phyloP scores from a whole-genome alignment of 106 monocot genomes.

The Platanthera guangdongensis region DNA sequence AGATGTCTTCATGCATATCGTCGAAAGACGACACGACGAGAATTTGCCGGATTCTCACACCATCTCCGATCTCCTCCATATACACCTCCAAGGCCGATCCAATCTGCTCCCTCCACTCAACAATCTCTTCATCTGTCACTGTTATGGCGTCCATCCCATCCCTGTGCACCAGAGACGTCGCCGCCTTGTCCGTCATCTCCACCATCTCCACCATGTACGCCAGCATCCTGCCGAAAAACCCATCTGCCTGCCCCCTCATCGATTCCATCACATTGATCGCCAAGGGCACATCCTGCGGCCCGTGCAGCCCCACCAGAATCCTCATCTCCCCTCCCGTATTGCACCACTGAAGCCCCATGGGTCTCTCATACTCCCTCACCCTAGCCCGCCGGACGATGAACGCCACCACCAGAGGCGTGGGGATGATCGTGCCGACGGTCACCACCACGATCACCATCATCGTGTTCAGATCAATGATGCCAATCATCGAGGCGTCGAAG shows the following conservation, averaged over 20 bases:
- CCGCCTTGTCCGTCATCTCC: conserved; percentile 36
- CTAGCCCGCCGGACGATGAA: conserved; percentile 25
- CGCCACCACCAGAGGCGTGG: conserved; percentile 29
- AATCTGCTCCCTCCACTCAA: conserved; percentile 32
- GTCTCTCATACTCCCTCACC: conserved; percentile 10
- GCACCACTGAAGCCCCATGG: conserved; percentile 49
- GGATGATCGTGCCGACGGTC: conserved; percentile 19
- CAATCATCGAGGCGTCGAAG: background rate
- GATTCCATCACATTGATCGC: conserved; percentile 39
- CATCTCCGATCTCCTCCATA: conserved; percentile 20
- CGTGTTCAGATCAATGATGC: conserved; percentile 14
- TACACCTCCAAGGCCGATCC: conserved; percentile 35
- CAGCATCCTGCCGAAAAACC: background rate
- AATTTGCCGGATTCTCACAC: conserved; percentile 21
- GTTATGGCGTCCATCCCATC: conserved; percentile 30
- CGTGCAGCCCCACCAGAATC: conserved; percentile 47
- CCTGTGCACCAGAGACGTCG: conserved; percentile 32
- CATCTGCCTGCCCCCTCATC: conserved; percentile 10
- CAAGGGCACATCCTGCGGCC: conserved; percentile 33
- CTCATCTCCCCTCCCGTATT: conserved; percentile 22
- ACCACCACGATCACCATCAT: conserved; percentile 27
- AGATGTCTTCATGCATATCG: conserved; percentile 64
- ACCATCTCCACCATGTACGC: conserved; percentile 64
- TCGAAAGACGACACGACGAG: conserved; percentile 32
- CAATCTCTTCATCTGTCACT: conserved; percentile 29